Conservation (phyloP, 148 eudicot genomes). For the Vaccinium myrtillus region DNA sequence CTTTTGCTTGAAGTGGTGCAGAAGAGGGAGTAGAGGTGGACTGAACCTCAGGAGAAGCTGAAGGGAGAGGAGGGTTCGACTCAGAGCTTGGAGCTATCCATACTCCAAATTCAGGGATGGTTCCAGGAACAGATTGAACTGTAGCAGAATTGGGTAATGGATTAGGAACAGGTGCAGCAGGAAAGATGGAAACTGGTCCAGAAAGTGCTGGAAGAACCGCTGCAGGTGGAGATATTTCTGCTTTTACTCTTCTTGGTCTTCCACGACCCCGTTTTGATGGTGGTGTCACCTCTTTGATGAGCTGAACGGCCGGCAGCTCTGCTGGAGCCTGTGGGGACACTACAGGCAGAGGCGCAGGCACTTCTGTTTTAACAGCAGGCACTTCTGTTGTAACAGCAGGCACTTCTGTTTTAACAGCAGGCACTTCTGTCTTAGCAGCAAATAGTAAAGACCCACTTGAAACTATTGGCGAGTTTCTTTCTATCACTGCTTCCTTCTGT, state of each 20-base stretch:
- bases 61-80: conserved; percentile 31
- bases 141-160: conserved; percentile 24
- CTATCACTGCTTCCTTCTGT: conserved; percentile 45
- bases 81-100: conserved; percentile 32
- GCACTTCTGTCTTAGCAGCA: conserved; percentile 34
- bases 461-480: conserved; percentile 24
- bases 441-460: conserved; percentile 27
- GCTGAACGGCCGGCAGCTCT: conserved; percentile 29
- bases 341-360: conserved; percentile 20
- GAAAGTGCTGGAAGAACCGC: conserved; percentile 28
- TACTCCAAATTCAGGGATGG: conserved; percentile 31
- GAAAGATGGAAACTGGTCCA: conserved; percentile 25
- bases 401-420: background rate
- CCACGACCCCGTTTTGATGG: conserved; percentile 89
- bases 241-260: conserved; percentile 63
- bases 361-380: conserved; percentile 32
- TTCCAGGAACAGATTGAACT: conserved; percentile 33
- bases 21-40: conserved; percentile 29
- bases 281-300: conserved; percentile 47
- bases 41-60: conserved; percentile 37
- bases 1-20: conserved; percentile 28
- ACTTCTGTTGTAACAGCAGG: background rate
- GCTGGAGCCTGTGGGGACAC: conserved; percentile 28
- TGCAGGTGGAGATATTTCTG: conserved; percentile 33
- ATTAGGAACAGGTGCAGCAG: conserved; percentile 24